Base-by-base conservation (phyloP, 495 filamentous ascomycete genomes). In the Daldinia grandis region DNA sequence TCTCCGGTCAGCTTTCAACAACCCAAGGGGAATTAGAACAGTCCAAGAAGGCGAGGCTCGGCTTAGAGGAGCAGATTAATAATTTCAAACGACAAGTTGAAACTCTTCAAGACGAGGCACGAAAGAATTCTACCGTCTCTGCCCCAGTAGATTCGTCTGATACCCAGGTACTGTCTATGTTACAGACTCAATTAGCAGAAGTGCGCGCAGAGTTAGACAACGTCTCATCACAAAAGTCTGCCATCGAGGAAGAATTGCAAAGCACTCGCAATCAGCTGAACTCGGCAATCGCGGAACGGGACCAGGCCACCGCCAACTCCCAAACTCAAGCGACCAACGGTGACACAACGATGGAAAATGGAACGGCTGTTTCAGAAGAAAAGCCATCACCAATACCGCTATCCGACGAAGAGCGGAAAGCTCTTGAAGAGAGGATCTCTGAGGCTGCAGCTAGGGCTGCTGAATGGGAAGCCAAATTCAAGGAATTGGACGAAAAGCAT, bases 391-490 rank as follows among this genome's bases (percentile, higher is more conserved):
- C 75, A 35, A 28, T 58, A 25, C 60, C 73, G 5, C 67, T 87
- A 5, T 79, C 83, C 1, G 83, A 86, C 42, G 78, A 80, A 7
- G 85, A 88, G 69, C 81, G 86, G 30, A 86, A 87, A 68, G 78
- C 75, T 15, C 70, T 87, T 7, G 81, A 87, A 66, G 83, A 84
- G 25, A 81, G 74, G 73, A 79, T 86, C 47, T 76, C 81, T 14
- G 74, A 74, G 30, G 78, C 81, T 1, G 79, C 81, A 65, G 80
- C 83, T 27, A 84, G 81, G 71, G 83, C 82, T 28, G 82, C 82
- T 9, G 85, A 90, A 72, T 87, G 85, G 44, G 84, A 90, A 37
- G 77, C 83, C 49, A 85, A 87, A 63, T 81, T 82, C 19, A 78
- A 80, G 62, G 81, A 84, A 28, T 70, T 86, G 15, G 87, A 90